Base-by-base conservation (phyloP, 257 asterid genomes). In the Fraxinus pennsylvanica region DNA sequence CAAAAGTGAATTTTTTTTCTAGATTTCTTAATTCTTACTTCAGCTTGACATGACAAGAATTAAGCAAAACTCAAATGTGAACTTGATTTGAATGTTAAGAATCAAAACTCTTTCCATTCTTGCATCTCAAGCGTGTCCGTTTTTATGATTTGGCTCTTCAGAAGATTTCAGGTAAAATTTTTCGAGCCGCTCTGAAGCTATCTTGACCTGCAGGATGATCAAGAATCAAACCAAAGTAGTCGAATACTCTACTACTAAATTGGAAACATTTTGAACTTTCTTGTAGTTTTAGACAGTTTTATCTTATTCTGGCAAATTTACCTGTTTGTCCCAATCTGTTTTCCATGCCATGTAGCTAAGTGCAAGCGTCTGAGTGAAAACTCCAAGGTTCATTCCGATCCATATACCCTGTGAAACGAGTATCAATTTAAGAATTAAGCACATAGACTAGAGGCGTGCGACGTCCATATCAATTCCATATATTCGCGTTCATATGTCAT, bases 321-420 rank as follows among this genome's bases (percentile, higher is more conserved):
- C 94, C 84, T 91, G 94, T 14, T 3, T 25, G 74, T 93, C 93
- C 97, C 97, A 92, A 68, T 93, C 87, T 43, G 98, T 93, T 79
- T 80, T 91, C 89, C 83, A 90, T 25, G 88, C 85, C 96, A 93
- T 89, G 91, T 82, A 88, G 86, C 93, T 80, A 2, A 93, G 88
- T 9, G 95, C 90, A 76, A 85, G 61, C 4, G 97, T 84, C 76
- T 93, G 98, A 14, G 84, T 41, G 7, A 88, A 71, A 72, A 93
- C 33, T 39, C 97, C 98, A 15, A 88, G 6, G 74, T 86, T 89
- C 97, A 93, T 91, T 41, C 98, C 98, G 12, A 89, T 87, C 97
- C 98, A 93, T 81, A 93, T 93, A 10, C 96, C 98, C 98, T 93
- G 81, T n/a, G 12, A 65, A 79, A 70, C 5, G 52, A 67, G 67